phyloP scores from a whole-genome alignment of 2,329 filamentous ascomycete species.

The Cryphonectria japonica region DNA sequence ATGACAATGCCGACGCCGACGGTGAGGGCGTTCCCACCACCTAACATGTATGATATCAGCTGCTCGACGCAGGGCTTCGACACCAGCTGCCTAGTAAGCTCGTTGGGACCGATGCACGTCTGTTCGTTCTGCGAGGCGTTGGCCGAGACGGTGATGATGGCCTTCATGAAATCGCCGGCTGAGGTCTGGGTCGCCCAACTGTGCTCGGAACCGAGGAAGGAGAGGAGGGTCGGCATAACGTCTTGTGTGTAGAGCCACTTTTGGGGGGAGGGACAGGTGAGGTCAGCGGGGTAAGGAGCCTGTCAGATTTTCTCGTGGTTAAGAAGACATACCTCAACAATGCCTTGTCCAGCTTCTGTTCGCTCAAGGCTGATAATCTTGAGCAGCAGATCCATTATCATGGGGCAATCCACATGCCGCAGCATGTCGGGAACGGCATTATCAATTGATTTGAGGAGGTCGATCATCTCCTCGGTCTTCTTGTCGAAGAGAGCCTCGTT shows the following conservation, averaged over 20 bases:
- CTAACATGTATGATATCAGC: slow-evolving; percentile 89
- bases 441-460: slow-evolving; percentile 82
- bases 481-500: slow-evolving; percentile 97
- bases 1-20: slow-evolving; percentile 98
- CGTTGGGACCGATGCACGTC: slow-evolving; percentile 98
- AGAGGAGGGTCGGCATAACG: slow-evolving; percentile 83
- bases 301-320: slow-evolving; percentile 13
- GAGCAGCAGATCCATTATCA: slow-evolving; percentile 95
- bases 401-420: slow-evolving; percentile 92
- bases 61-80: slow-evolving; percentile 81
- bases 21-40: slow-evolving; percentile 89
- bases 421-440: slow-evolving; percentile 83
- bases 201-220: slow-evolving; percentile 83
- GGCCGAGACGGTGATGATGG: slow-evolving; percentile 97
- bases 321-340: slow-evolving; percentile 75
- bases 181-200: slow-evolving; percentile 92
- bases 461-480: slow-evolving; percentile 97
- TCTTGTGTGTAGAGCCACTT: slow-evolving; percentile 92
- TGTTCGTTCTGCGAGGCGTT: slow-evolving; percentile 98
- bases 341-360: slow-evolving; percentile 85
- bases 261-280: slow-evolving; percentile 9
- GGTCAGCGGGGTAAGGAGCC: not conserved
- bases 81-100: slow-evolving; percentile 91
- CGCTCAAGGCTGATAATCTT: slow-evolving; percentile 98
- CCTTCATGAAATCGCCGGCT: slow-evolving; percentile 96